Base-by-base conservation (phyloP, 1,284 basidiomycete genomes). In the Cutaneotrichosporon sp. region DNA sequence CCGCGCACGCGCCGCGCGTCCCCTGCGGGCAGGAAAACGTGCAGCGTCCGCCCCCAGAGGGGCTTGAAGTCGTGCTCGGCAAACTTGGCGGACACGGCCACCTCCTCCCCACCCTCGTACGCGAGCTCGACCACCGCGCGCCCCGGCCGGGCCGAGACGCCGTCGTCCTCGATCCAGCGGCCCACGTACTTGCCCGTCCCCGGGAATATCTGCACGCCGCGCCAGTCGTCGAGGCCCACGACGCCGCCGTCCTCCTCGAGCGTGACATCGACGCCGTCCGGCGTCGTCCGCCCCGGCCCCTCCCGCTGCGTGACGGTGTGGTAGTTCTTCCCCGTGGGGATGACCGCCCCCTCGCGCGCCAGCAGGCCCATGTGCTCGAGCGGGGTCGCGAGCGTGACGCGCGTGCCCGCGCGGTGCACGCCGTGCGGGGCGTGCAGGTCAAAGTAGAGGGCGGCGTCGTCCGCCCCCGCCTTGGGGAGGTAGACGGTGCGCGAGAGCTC, bases 151-250 rank as follows among this genome's bases (percentile, higher is more conserved):
- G 70, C 68, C 5, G 78, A 78, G 49, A 80, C 79, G 25, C 80
- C 81, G 63, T 81, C 80, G 60, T 82, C 81, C 58, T 82, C 81
- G 27, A 72, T 76, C 80, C 80, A 81, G 4, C 60, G 60, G 43
- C 76, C 77, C 2, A 31, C n/a, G 38, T 57, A 72, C 27, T 27
- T 56, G n/a, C 20, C 25, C 49, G 22, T 45, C n/a, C n/a, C n/a
- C 49, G 80, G 80, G 72, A 77, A 82, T 54, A 81, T 71, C 61
- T 76, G 71, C 29, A 81, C 68, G 18, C 79, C 81, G 59, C 81
- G 67, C 73, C 72, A 81, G 62, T 81, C 79, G 60, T 81, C 80
- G 24, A 81, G 64, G 0, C 72, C 76, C 4, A 79, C 79, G 13
- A 77, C 62, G 14, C 79, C 79, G 33, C 78, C 78, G 36, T 80